Base-by-base conservation (phyloP, 805 yeast species). In the Barnettozyma californica region DNA sequence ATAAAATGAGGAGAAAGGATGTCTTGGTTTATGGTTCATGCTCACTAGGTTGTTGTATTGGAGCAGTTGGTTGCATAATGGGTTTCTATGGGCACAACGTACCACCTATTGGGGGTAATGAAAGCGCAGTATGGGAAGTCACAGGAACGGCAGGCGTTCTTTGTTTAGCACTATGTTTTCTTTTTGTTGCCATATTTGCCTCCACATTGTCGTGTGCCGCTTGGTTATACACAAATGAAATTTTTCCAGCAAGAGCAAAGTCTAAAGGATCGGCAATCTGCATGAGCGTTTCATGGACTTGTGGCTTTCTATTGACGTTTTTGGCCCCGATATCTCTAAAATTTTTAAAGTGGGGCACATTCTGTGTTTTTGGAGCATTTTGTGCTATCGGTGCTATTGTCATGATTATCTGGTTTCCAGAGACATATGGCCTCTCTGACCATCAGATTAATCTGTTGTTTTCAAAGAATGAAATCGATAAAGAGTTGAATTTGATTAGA, bases 181-280 rank as follows among this genome's bases (percentile, higher is more conserved):
- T 75, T 42, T 63, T 74, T 42, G 73, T 74, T 23, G 73, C 79
- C 3, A 64, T 77, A 0, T 74, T 71, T 56, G 68, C 81, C 1
- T 59, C 77, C 1, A 68, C 78, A 1, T 61, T 79, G 13, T 63
- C 74, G 1, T 69, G 80, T 39, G 71, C 71, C 3, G 70, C 79
- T 31, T 72, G 76, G 77, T 58, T 78, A 19, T 78, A 76, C 55
- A 68, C 77, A 5, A 69, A 73, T 44, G 84, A 79, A 53, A 60
- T 77, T 5, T 69, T 79, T 39, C 77, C 78, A 0, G 61, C 61
- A 1, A 62, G 63, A 25, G 71, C 76, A 1, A 71, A 77, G 51
- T 63, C 75, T 0, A 76, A 74, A 53, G 80, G 80, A 0, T 61
- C 72, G 23, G 66, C 79, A 0, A 52, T 76, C 5, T 70, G 77